phyloP scores from a whole-genome alignment of 2,329 filamentous ascomycete species.

The Elsinoe ampelina region DNA sequence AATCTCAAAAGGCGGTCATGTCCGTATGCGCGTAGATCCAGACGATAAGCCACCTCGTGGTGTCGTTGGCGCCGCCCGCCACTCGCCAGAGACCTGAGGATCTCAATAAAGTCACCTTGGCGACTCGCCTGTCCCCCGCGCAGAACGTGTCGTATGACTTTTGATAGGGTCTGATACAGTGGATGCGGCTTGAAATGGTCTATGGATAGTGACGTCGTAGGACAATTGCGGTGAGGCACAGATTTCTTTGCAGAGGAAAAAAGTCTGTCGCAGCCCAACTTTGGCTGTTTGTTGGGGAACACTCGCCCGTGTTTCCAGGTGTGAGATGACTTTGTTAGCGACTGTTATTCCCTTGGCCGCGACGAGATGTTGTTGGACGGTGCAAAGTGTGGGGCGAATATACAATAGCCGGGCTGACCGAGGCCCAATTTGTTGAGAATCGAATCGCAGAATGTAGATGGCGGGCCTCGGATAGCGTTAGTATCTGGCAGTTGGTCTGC shows the following conservation, averaged over 20 bases:
- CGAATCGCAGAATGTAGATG: neutral
- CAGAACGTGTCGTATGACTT: constrained; percentile 5
- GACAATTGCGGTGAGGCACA: neutral
- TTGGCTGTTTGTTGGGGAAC: neutral
- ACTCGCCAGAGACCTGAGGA: neutral
- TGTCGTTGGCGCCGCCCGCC: constrained; percentile 3
- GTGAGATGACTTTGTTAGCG: neutral
- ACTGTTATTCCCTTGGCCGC: constrained; percentile 10
- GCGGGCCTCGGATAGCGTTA: constrained; percentile 2
- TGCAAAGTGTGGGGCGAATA: neutral
- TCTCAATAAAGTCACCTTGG: neutral
- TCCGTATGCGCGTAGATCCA: constrained; percentile 1
- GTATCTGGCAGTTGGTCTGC: neutral
- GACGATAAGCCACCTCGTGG: constrained; percentile 11
- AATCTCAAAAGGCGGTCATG: neutral
- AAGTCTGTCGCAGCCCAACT: neutral
- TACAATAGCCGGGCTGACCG: neutral
- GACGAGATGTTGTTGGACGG: neutral
- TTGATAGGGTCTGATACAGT: neutral
- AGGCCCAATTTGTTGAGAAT: neutral
- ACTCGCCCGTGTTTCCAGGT: neutral
- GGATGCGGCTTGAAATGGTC: neutral
- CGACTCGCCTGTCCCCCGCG: neutral
- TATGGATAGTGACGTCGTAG: neutral
- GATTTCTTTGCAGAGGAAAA: neutral